Conservation (phyloP, 2,329 filamentous ascomycete species). For the Talaromyces sp. region DNA sequence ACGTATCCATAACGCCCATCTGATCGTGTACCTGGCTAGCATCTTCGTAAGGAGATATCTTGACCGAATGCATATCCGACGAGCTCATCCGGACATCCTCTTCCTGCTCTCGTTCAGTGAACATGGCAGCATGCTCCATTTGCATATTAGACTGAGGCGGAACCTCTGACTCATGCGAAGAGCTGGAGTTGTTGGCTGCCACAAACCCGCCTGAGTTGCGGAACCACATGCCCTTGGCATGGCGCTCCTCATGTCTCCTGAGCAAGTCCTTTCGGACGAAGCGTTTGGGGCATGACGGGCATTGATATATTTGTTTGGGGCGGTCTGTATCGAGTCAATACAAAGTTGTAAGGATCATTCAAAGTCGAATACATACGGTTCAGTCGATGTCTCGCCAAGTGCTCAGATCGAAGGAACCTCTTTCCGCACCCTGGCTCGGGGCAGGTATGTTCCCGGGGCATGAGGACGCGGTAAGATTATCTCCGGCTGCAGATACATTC, state of each 20-base stretch:
- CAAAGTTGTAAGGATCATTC: not conserved
- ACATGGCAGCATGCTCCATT: constrained; percentile 18
- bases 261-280: constrained; percentile 30
- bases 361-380: constrained; percentile 20
- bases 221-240: constrained; percentile 31
- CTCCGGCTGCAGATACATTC: not conserved
- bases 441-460: constrained; percentile 24
- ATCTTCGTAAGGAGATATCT: constrained; percentile 9
- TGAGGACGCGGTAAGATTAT: not conserved
- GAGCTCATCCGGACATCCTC: constrained; percentile 13
- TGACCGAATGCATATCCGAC: constrained; percentile 4
- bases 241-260: constrained; percentile 28
- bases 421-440: constrained; percentile 24
- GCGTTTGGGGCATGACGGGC: constrained; percentile 24
- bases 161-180: constrained; percentile 1
- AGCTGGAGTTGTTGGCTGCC: constrained; percentile 1
- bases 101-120: constrained; percentile 18
- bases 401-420: constrained; percentile 23
- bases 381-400: constrained; percentile 24
- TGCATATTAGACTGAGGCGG: not conserved
- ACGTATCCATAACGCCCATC: not conserved
- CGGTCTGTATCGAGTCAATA: constrained; percentile 12
- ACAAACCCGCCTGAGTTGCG: constrained; percentile 28
- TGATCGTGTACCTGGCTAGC: not conserved
- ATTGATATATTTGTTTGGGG: constrained; percentile 26